Percentiles rank a stretch among this genome's conserved stretches.
phyloP scores from a whole-genome alignment of 177 flowering plant genomes.

The Vitis hybrid region DNA sequence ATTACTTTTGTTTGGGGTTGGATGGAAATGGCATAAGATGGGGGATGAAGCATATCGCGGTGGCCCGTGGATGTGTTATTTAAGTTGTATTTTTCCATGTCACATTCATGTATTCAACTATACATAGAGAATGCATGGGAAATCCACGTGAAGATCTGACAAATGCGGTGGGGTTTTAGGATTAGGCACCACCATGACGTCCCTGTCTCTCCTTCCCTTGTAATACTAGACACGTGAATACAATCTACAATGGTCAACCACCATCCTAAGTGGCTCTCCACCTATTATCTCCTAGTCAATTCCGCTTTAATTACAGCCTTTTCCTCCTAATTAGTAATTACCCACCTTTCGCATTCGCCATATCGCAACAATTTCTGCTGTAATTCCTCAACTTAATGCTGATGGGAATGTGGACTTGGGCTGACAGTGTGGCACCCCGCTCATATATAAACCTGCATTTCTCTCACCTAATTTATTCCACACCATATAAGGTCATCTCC shows the following conservation, averaged over 20 bases:
- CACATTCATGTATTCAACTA: too few relatives aligned
- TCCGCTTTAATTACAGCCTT: too few relatives aligned
- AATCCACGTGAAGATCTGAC: slow-evolving; percentile 66
- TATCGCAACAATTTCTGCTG: too few relatives aligned
- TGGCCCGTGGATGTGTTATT: background rate
- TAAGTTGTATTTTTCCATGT: too few relatives aligned
- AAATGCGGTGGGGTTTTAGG: slow-evolving; percentile 30
- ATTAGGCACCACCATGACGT: slow-evolving; percentile 19
- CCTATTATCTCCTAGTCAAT: background rate
- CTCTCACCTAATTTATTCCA: too few relatives aligned
- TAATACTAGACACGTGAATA: slow-evolving; percentile 27
- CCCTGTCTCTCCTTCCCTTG: slow-evolving; percentile 4
- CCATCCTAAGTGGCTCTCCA: slow-evolving; percentile 26
- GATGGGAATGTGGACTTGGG: too few relatives aligned
- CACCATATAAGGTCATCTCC: too few relatives aligned
- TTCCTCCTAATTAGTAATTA: too few relatives aligned
- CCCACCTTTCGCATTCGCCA: too few relatives aligned
- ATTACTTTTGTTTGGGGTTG: background rate
- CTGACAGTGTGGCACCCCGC: too few relatives aligned
- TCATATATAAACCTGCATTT: too few relatives aligned
- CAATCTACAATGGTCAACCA: slow-evolving; percentile 15
- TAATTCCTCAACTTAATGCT: too few relatives aligned
- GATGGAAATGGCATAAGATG: background rate
- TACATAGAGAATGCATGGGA: slow-evolving; percentile 39
- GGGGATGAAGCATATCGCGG: background rate